Evolutionary conservation across 1,284 basidiomycete species (phyloP).

Genomic region (Thecaphora thlaspeos): DNA sequence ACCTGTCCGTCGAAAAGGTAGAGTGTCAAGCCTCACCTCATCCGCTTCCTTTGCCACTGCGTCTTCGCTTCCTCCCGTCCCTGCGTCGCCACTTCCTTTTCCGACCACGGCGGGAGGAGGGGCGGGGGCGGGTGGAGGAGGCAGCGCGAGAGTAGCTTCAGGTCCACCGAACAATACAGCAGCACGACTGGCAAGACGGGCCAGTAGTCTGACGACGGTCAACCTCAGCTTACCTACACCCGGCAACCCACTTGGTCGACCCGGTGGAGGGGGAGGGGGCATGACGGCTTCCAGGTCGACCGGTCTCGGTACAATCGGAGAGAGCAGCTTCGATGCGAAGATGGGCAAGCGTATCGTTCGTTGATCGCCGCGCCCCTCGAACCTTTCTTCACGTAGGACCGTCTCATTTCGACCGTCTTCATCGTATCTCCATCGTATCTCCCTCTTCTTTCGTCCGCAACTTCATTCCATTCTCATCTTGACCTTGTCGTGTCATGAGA

Average conservation of each 20-base stretch:
- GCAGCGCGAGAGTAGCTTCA: not conserved
- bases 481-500: too few relatives aligned
- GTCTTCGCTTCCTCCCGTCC: not conserved
- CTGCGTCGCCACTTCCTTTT: not conserved
- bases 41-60: not conserved
- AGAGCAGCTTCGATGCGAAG: not conserved
- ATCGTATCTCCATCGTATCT: too few relatives aligned
- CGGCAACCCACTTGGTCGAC: not conserved
- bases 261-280: too few relatives aligned
- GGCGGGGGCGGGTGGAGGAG: too few relatives aligned
- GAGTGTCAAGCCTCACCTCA: not conserved
- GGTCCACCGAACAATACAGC: not conserved
- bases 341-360: not conserved
- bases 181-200: not conserved
- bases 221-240: not conserved
- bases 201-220: not conserved
- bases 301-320: not conserved
- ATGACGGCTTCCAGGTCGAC: not conserved
- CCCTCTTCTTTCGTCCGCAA: too few relatives aligned
- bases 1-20: slow-evolving; percentile 1
- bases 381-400: not conserved
- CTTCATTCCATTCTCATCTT: too few relatives aligned
- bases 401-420: too few relatives aligned
- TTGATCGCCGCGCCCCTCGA: not conserved
- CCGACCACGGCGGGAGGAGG: too few relatives aligned